Evolutionary conservation across 2,329 filamentous ascomycete species (phyloP), one percentile per base, ranked within the genome.

Genomic region (Metarhizium sp.): DNA sequence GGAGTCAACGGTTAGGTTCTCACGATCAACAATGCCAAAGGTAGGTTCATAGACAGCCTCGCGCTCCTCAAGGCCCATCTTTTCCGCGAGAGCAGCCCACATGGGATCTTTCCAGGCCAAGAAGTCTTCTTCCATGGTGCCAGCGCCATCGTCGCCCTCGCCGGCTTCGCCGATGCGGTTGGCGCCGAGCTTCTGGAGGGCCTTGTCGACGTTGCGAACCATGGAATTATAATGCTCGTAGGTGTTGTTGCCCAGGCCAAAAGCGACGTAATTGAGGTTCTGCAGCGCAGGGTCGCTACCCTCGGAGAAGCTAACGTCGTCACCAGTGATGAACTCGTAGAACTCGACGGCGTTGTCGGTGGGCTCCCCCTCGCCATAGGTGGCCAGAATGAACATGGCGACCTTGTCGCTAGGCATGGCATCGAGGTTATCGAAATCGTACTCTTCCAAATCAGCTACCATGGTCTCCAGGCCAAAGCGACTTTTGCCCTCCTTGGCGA

Each of bases 221-320:
- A 99, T 96, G 53, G 88, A 88, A 77, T 99, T 99, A 80, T 96
- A 99, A 78, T 99, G 94, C 70, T 99, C 94, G 70, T 99, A 99
- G 32, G 94, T 97, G 78, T 97, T 99, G 79, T 99, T 99, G 62
- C 94, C 94, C 43, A 99, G 84, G 66, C 94, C 94, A 66, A 99
- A 99, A 56, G 91, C 82, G 66, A 99, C 91, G 68, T 92, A 99
- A 71, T 92, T 92, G 68, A 99, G 81, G 66, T 90, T 92, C 52
- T 75, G 78, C 54, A 99, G 82, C 51, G 92, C 82, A 59, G 86
- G 81, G 25, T 92, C 87, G 49, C 72, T 74, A 64, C 85, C 82
- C 66, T 91, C 83, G 62, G 88, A 88, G 74, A 97, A 97, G 62
- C 82, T 75, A 56, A 87, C 78, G 55, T 94, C 90, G 18, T 97